Evolutionary conservation across 352 stramenopile species (phyloP).

Genomic region (Phytophthora meadii): DNA sequence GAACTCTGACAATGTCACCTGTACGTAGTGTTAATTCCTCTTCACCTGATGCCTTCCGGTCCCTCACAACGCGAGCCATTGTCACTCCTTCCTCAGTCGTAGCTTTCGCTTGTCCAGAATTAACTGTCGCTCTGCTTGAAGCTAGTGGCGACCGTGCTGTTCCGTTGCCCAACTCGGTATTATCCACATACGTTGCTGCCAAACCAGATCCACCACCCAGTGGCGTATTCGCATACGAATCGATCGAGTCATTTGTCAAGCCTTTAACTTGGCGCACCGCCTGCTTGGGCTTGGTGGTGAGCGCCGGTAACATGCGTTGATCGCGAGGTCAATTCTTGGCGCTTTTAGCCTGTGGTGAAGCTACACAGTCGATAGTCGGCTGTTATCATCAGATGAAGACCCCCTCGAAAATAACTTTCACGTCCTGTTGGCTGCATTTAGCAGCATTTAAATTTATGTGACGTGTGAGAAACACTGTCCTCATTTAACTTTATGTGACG

Average conservation of each 20-base stretch:
- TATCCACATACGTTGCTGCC: conserved; percentile 60
- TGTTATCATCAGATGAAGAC: conserved; percentile 25
- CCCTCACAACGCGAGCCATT: conserved; percentile 68
- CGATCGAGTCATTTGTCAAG: conserved; percentile 88
- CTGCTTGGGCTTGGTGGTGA: conserved; percentile 87
- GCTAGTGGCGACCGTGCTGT: conserved; percentile 36
- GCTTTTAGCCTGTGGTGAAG: conserved; percentile 10
- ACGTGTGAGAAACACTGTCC: conserved; percentile 27
- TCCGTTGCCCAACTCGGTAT: conserved; percentile 43
- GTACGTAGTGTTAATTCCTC: conserved; percentile 72
- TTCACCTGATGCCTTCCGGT: conserved; percentile 79
- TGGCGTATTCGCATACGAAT: conserved; percentile 80
- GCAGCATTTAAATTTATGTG: conserved; percentile 8
- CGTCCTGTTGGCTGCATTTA: conserved; percentile 20
- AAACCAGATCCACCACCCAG: conserved; percentile 24
- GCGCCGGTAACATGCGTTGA: conserved; percentile 70
- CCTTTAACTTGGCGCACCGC: conserved; percentile 80
- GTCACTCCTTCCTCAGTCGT: conserved; percentile 37
- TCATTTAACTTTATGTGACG: conserved; percentile 20
- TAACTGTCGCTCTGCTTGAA: conserved; percentile 27
- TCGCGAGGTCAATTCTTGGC: neutral
- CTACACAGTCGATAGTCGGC: neutral
- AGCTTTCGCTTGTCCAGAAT: conserved; percentile 16
- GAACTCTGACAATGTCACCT: conserved; percentile 75
- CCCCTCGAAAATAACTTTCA: conserved; percentile 29